Evolutionary conservation across 352 stramenopile genomes (phyloP), one percentile per base, ranked within the genome.

Genomic region (Globisporangium viniferum): DNA sequence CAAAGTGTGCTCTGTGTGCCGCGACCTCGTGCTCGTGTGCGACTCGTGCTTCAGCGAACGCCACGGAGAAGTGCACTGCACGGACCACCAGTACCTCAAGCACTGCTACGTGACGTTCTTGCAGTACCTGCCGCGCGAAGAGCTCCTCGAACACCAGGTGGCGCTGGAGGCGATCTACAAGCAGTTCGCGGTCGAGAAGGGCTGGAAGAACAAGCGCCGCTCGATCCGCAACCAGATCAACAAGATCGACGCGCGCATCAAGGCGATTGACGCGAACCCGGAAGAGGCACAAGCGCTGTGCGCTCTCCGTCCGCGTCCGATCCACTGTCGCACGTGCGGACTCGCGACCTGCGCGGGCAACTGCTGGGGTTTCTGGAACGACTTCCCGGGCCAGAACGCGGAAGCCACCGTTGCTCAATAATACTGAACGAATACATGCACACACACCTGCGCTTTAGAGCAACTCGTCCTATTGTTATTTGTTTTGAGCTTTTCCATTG

Each of bases 331-430:
- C 49, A 91, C 83, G 7, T 91, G 83, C 48, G 83, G 83, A 51
- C 66, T 76, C 5, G 49, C 69, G 18, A 70, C 69, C 39, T 91
- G 83, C 70, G 77, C 79, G 62, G 83, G 83, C 68, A 91, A 88
- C 29, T 91, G 83, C 71, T 91, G 83, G 83, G 83, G 83, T 12
- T 91, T 91, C 63, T 91, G 83, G 83, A 91, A 81, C 63, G 83
- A 91, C 56, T 73, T 73, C 41, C 70, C 70, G 12, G 33, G 33
- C 5, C 56, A 62, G 35, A 62, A 24, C 33, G n/a, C 56, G 9
- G 56, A 62, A 22, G 57, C 29, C 15, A 22, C 59, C 24, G 44
- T 29, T 1, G 59, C 57, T 9, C 57, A 66, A 48, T 70, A 65
- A 51, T 12, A 51, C 18, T 10, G 44, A 24, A 24, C 9, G 44